A percentile compares a stretch with the other conserved stretches of the same genome.
phyloP scores from a whole-genome alignment of 1,284 basidiomycete genomes.

The Ganoderma lucidum region DNA sequence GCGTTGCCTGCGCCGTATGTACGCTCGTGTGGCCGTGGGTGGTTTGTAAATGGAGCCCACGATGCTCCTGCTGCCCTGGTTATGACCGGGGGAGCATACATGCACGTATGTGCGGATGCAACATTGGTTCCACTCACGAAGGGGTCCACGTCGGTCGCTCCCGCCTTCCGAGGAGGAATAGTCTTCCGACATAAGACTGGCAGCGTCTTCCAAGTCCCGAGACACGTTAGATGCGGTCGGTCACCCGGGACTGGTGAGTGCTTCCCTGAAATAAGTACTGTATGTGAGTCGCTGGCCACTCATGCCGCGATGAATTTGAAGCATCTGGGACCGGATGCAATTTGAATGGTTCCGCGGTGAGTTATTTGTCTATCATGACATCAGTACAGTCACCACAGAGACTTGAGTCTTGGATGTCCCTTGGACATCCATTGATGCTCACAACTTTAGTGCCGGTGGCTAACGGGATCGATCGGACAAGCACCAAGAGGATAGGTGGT shows the following conservation, averaged over 20 bases:
- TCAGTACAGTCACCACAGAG: background rate
- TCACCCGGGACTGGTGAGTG: background rate
- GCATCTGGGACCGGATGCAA: background rate
- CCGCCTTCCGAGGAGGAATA: background rate
- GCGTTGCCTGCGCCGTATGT: background rate
- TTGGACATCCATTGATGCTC: background rate
- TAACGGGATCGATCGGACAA: conserved; percentile 10
- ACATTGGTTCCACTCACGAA: background rate
- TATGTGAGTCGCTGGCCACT: background rate
- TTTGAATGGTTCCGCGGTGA: background rate
- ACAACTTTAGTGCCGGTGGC: conserved; percentile 11
- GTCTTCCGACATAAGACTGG: background rate
- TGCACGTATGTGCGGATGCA: background rate
- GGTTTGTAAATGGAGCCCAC: background rate
- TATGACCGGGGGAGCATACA: background rate
- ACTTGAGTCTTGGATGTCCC: background rate
- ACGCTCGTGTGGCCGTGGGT: background rate
- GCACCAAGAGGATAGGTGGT: background rate
- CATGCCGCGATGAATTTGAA: background rate
- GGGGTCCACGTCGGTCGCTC: background rate
- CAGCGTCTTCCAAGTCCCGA: background rate
- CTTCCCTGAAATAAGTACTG: background rate
- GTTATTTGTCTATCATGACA: background rate
- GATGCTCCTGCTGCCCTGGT: background rate
- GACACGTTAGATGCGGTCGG: background rate